Percentiles rank a stretch among this genome's conserved stretches.
phyloP scores from a whole-genome alignment of 1,284 basidiomycete genomes.

The Naganishia sp. region DNA sequence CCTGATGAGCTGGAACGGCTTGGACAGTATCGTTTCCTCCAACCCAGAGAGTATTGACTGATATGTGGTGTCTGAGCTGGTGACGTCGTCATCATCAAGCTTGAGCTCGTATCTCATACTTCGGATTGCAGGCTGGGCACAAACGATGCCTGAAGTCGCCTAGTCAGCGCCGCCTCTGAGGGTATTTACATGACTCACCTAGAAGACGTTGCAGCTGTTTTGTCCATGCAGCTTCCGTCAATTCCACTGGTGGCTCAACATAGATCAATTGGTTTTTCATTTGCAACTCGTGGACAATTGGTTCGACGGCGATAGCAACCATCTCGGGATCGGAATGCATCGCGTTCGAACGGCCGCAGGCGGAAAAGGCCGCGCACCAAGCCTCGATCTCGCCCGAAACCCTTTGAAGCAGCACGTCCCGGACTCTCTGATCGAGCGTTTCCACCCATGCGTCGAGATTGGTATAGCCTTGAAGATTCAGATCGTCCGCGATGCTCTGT shows the following conservation, averaged over 20 bases:
- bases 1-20: slow-evolving; percentile 85
- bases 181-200: background rate
- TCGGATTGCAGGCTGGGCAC: slow-evolving; percentile 80
- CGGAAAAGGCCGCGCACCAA: slow-evolving; percentile 73
- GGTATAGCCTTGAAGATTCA: slow-evolving; percentile 94
- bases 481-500: slow-evolving; percentile 87
- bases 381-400: slow-evolving; percentile 75
- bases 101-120: slow-evolving; percentile 96
- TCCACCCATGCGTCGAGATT: slow-evolving; percentile 97
- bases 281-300: slow-evolving; percentile 89
- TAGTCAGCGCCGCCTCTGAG: slow-evolving; percentile 11
- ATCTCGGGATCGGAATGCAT: slow-evolving; percentile 58
- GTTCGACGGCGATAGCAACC: slow-evolving; percentile 64
- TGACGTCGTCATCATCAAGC: slow-evolving; percentile 71
- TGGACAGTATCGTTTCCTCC: slow-evolving; percentile 70
- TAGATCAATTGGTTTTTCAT: slow-evolving; percentile 99
- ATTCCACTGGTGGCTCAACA: slow-evolving; percentile 94
- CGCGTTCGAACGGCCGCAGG: slow-evolving; percentile 26
- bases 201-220: slow-evolving; percentile 68
- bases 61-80: slow-evolving; percentile 64
- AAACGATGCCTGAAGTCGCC: slow-evolving; percentile 62
- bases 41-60: slow-evolving; percentile 66
- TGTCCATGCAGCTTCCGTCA: slow-evolving; percentile 88
- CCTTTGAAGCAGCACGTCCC: slow-evolving; percentile 75
- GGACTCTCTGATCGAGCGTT: slow-evolving; percentile 83